phyloP scores from a whole-genome alignment of 805 yeast species.

The Barnettozyma botsteinii region DNA sequence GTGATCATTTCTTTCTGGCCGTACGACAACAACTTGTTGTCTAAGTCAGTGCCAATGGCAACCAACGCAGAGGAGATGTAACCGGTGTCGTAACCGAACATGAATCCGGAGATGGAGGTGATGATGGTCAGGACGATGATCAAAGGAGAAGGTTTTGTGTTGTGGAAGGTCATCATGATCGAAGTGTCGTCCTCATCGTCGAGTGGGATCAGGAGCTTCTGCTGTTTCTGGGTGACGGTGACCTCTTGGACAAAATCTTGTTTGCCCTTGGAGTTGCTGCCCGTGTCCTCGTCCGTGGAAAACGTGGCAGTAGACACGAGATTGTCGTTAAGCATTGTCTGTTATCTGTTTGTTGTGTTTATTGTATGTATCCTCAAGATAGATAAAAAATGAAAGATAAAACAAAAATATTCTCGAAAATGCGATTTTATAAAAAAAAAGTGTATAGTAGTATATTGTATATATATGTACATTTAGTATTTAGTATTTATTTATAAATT shows the following conservation, averaged over 20 bases:
- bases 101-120: conserved; percentile 88
- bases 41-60: conserved; percentile 73
- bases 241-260: neutral
- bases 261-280: neutral
- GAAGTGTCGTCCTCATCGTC: conserved; percentile 47
- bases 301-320: too few species aligned
- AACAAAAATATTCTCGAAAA: too few species aligned
- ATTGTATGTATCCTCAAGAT: too few species aligned
- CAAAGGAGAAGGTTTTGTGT: conserved; percentile 51
- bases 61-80: conserved; percentile 92
- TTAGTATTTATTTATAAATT: too few species aligned
- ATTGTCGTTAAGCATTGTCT: too few species aligned
- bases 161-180: conserved; percentile 40
- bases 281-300: neutral
- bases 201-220: conserved; percentile 27
- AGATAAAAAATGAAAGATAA: too few species aligned
- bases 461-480: too few species aligned
- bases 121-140: conserved; percentile 66
- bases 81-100: conserved; percentile 98
- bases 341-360: neutral
- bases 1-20: conserved; percentile 90
- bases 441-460: too few species aligned
- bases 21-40: conserved; percentile 48
- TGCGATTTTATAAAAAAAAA: too few species aligned
- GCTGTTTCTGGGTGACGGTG: neutral